Conservation (phyloP, 768 basidiomycete species). For the Termitomyces titanicus region DNA sequence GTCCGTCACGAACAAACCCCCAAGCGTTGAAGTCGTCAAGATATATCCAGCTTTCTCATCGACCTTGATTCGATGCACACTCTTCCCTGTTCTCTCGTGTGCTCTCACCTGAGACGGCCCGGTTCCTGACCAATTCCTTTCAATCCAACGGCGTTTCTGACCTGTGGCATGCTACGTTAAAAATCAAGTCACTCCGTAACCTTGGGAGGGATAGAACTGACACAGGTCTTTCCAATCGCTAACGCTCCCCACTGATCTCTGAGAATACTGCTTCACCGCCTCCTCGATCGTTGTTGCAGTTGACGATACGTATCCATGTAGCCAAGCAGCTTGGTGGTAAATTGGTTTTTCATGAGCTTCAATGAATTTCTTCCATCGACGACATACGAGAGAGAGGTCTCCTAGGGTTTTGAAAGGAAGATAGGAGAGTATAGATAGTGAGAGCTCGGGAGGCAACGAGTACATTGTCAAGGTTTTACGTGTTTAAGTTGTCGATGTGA, state of each 20-base stretch:
- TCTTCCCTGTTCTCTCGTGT: constrained; percentile 28
- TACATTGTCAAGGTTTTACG: constrained; percentile 24
- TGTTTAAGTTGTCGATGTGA: too few relatives aligned
- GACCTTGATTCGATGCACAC: constrained; percentile 73
- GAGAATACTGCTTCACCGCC: constrained; percentile 25
- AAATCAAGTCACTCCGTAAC: background rate
- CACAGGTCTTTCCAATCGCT: constrained; percentile 59
- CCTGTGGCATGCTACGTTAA: constrained; percentile 31
- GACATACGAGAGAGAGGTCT: constrained; percentile 34
- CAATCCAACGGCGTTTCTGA: constrained; percentile 37
- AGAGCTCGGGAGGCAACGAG: constrained; percentile 56
- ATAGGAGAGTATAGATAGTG: constrained; percentile 44
- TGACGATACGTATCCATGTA: constrained; percentile 43
- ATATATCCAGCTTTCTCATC: constrained; percentile 60
- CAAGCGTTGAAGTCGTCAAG: constrained; percentile 50
- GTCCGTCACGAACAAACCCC: constrained; percentile 60
- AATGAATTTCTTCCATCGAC: constrained; percentile 45
- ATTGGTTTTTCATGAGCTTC: constrained; percentile 43
- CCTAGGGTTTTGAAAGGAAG: constrained; percentile 45
- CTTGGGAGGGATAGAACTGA: constrained; percentile 26
- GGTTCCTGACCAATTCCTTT: constrained; percentile 53
- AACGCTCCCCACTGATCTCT: constrained; percentile 34
- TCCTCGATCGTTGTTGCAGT: constrained; percentile 24
- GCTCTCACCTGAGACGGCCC: constrained; percentile 36
- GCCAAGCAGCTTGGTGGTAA: constrained; percentile 54